phyloP scores from a whole-genome alignment of 352 stramenopile species.

The Aphanomyces cochlioides region DNA sequence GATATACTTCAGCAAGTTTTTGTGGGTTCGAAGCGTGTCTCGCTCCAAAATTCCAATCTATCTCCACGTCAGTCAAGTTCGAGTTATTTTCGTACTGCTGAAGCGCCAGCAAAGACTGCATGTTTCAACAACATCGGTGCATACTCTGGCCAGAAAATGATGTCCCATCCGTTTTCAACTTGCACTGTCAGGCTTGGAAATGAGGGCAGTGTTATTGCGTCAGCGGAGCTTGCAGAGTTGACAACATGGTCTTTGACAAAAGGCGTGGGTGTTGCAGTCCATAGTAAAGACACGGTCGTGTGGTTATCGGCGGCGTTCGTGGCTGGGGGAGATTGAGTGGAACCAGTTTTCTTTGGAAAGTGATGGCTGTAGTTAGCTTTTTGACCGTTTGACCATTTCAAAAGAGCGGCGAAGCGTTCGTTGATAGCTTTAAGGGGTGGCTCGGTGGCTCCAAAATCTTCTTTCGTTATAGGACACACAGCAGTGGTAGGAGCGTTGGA shows the following conservation, averaged over 20 bases:
- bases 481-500: not conserved
- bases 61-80: not conserved
- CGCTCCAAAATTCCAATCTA: conserved; percentile 66
- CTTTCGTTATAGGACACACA: conserved; percentile 1
- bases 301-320: not conserved
- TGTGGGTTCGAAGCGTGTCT: conserved; percentile 50
- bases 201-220: not conserved
- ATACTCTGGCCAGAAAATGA: conserved; percentile 47
- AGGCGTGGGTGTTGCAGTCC: not conserved
- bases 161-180: conserved; percentile 47
- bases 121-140: conserved; percentile 54
- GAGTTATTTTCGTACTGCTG: not conserved
- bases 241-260: conserved; percentile 20
- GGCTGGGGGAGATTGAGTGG: too few species aligned
- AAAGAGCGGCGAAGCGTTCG: conserved; percentile 4
- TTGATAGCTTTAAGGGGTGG: not conserved
- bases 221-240: not conserved
- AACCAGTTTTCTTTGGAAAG: not conserved
- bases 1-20: conserved; percentile 45
- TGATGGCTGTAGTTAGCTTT: not conserved
- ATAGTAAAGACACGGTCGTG: conserved; percentile 2
- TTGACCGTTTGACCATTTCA: conserved; percentile 4
- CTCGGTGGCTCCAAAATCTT: not conserved
- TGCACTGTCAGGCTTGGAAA: conserved; percentile 8
- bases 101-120: conserved; percentile 54